Base-by-base conservation (phyloP, 192 early-diverging fungal genomes). In the Ambispora gerdemannii region DNA sequence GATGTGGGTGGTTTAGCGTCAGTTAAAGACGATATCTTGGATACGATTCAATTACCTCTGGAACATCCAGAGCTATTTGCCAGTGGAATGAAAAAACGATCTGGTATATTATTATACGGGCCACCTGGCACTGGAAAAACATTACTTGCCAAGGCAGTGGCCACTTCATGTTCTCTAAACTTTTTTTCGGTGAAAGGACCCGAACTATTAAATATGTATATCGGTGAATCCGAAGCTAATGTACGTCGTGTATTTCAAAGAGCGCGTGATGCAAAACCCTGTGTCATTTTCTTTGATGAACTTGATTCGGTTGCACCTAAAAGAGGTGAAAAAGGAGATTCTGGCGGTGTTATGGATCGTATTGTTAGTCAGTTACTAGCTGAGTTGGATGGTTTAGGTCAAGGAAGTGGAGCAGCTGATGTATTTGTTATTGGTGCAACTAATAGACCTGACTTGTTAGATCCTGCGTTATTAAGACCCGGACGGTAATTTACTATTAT, bases 351-450 rank as follows among this genome's bases (percentile, higher is more conserved):
- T 27, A 99, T 98, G 97, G 97, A 99, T 76, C 90, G 97, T 67
- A 98, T 98, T 76, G 96, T 99, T 28, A 89, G 87, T 72, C 97
- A 99, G 80, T 75, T 99, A 35, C 76, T 99, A 6, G 95, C 96
- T 1, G 97, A 99, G 70, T 81, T 99, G 71, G 97, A 99, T 74
- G 95, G 93, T 19, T 93, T 98, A 88, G 84, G 88, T 31, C 82
- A 84, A 55, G 79, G 77, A 22, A 75, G 77, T 7, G 87, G 83
- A 2, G 73, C 80, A 4, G 81, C 84, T 2, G 87, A 92, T 72
- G 95, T 99, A 15, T 98, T 99, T 90, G 95, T 97, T 2, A 96
- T 99, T 81, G 98, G 94, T 6, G 98, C 96, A 0, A 99, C 98
- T 15, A 99, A 99, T 79, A 80, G 98, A 31, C 98, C 98, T 0